A percentile compares a stretch with the other conserved stretches of the same genome.
Conservation (phyloP, 164 flowering plant species). For the Vitis rupestris region DNA sequence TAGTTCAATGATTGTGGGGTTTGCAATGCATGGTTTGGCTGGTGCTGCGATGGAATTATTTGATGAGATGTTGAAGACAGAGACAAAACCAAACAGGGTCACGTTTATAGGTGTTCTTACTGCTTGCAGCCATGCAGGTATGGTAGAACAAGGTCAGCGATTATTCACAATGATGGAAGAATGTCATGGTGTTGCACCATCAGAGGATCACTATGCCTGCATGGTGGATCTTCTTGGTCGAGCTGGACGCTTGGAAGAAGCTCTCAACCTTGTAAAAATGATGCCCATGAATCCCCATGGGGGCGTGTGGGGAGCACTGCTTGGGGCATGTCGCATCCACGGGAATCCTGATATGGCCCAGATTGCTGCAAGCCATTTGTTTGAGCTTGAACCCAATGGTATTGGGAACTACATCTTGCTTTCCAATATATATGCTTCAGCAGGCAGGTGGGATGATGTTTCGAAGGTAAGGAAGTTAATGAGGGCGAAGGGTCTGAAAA, state of each 20-base stretch:
- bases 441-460: slow-evolving; percentile 35
- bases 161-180: slow-evolving; percentile 32
- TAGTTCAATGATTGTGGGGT: slow-evolving; percentile 42
- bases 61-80: slow-evolving; percentile 31
- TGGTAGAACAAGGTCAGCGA: slow-evolving; percentile 31
- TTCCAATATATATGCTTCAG: slow-evolving; percentile 35
- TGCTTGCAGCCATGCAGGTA: slow-evolving; percentile 38
- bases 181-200: slow-evolving; percentile 23
- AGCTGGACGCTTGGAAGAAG: slow-evolving; percentile 37
- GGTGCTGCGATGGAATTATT: slow-evolving; percentile 28
- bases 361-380: slow-evolving; percentile 33
- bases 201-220: slow-evolving; percentile 34
- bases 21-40: slow-evolving; percentile 37
- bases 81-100: slow-evolving; percentile 34
- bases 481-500: slow-evolving; percentile 28
- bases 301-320: slow-evolving; percentile 51
- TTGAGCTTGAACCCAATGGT: slow-evolving; percentile 36
- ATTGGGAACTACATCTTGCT: slow-evolving; percentile 40
- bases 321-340: slow-evolving; percentile 39
- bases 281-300: slow-evolving; percentile 37
- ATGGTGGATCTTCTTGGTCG: slow-evolving; percentile 45
- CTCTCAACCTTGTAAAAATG: slow-evolving; percentile 23
- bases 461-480: slow-evolving; percentile 28
- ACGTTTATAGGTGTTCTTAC: slow-evolving; percentile 37
- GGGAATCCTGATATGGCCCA: slow-evolving; percentile 34